phyloP scores from a whole-genome alignment of 805 yeast species.

The Kuraishia floccosa region DNA sequence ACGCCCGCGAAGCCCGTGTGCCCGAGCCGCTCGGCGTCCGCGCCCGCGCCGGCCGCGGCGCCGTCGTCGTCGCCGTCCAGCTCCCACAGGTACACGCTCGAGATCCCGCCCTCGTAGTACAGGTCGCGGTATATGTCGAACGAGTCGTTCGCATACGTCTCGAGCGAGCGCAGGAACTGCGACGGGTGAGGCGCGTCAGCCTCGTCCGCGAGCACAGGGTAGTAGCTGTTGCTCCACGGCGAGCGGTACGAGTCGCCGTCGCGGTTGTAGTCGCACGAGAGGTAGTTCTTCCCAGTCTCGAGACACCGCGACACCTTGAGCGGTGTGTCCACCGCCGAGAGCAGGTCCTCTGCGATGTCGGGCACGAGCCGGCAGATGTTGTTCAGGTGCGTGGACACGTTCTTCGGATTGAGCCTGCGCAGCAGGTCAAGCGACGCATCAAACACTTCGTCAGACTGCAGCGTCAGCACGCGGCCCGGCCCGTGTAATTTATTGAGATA shows the following conservation, averaged over 20 bases:
- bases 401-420: conserved; percentile 63
- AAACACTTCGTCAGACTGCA: conserved; percentile 34
- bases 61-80: conserved; percentile 27
- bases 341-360: conserved; percentile 74
- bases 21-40: conserved; percentile 31
- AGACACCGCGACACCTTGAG: conserved; percentile 40
- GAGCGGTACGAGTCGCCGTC: conserved; percentile 90
- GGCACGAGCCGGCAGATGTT: conserved; percentile 45
- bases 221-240: conserved; percentile 79
- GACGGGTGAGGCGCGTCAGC: conserved; percentile 73
- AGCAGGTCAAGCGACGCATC: conserved; percentile 75
- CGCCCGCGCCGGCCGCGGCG: too few species aligned
- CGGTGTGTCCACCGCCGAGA: conserved; percentile 84
- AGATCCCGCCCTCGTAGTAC: conserved; percentile 90
- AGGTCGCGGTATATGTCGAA: conserved; percentile 88
- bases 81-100: conserved; percentile 90
- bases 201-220: conserved; percentile 34
- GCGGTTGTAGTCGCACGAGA: conserved; percentile 90
- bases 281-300: conserved; percentile 50
- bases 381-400: conserved; percentile 31
- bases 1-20: conserved; percentile 80
- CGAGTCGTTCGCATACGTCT: conserved; percentile 75
- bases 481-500: not conserved
- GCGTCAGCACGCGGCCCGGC: too few species aligned
- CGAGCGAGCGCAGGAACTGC: conserved; percentile 55